Percentiles rank a stretch among this genome's conserved stretches.
Evolutionary conservation across 179 eudicot species (phyloP).

Genomic region (Spergularia azorica): DNA sequence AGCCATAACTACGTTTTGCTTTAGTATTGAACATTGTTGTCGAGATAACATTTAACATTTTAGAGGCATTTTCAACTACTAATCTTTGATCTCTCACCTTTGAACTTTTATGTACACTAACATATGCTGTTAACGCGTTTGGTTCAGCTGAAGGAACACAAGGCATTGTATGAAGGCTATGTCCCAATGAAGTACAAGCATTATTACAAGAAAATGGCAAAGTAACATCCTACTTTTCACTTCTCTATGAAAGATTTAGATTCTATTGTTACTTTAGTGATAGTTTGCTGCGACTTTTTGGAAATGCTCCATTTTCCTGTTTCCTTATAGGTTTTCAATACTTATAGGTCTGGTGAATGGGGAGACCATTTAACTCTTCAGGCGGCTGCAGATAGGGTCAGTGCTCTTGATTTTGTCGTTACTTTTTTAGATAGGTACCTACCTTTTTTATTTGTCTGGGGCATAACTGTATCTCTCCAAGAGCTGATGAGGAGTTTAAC

Average conservation of each 20-base stretch:
- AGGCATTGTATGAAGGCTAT: constrained; percentile 69
- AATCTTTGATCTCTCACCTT: not conserved
- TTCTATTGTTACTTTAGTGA: constrained; percentile 1
- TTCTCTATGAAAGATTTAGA: not conserved
- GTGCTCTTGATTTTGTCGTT: constrained; percentile 14
- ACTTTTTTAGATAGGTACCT: not conserved
- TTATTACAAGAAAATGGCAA: constrained; percentile 87
- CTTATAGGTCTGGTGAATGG: constrained; percentile 84
- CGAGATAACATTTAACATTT: not conserved
- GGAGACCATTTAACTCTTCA: constrained; percentile 93
- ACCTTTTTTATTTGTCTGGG: constrained; percentile 9
- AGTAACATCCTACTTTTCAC: constrained; percentile 42
- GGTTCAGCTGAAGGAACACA: constrained; percentile 69
- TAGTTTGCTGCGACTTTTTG: not conserved
- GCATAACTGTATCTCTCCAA: not conserved
- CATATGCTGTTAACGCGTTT: not conserved
- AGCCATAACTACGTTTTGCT: not conserved
- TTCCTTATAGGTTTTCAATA: not conserved
- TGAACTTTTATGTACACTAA: constrained; percentile 2
- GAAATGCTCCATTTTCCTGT: not conserved
- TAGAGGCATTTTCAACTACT: not conserved
- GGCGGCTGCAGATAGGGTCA: constrained; percentile 93
- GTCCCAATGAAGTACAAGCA: constrained; percentile 92
- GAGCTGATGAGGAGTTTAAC: no score
- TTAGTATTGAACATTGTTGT: not conserved